Evolutionary conservation across 257 asterid genomes (phyloP), one percentile per base, ranked within the genome.

Genomic region (Solanum chilense): DNA sequence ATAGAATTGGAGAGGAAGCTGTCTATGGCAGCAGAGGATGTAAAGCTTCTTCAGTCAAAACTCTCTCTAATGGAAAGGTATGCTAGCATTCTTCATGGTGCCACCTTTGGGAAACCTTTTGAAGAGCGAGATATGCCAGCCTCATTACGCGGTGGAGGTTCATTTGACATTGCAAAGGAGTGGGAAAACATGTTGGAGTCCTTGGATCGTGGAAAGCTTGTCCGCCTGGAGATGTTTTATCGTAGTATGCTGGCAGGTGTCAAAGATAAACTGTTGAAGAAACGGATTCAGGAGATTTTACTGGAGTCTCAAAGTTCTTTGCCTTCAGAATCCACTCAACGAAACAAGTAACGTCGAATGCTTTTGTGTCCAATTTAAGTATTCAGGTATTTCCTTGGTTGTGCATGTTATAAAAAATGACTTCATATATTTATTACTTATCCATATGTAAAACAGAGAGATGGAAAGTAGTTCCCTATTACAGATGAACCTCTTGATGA

Each of bases 171-270:
- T 27, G 98, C 92, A 3, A 92, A 89, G 90, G 98, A 93, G 83
- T 96, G 99, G 99, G 98, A 95, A 89, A 90, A 81, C 86, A 93
- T 96, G 98, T 87, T 96, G 91, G 99, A 96, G 86, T 83, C 96
- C 25, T 93, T 90, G 21, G 98, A 95, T 89, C 93, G 86, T 12
- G 88, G 92, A 25, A 94, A 91, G 85, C 98, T 96, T 29, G 78
- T 76, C 6, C 93, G 93, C 44, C 73, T 96, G 82, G 98, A 95
- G 90, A 93, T 90, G 93, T 96, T 95, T 86, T 95, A 96, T 60
- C 90, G 92, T 2, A 91, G 92, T 86, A 94, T 96, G 98, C 94
- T 93, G 86, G 93, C 93, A 3, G 96, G 98, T 84, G 98, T 95
- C 20, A 94, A 94, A 85, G 98, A 96, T 77, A 96, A 93, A 92